Evolutionary conservation across 2,329 filamentous ascomycete species (phyloP), one percentile per base, ranked within the genome.

Genomic region (Orbilia oligospora): DNA sequence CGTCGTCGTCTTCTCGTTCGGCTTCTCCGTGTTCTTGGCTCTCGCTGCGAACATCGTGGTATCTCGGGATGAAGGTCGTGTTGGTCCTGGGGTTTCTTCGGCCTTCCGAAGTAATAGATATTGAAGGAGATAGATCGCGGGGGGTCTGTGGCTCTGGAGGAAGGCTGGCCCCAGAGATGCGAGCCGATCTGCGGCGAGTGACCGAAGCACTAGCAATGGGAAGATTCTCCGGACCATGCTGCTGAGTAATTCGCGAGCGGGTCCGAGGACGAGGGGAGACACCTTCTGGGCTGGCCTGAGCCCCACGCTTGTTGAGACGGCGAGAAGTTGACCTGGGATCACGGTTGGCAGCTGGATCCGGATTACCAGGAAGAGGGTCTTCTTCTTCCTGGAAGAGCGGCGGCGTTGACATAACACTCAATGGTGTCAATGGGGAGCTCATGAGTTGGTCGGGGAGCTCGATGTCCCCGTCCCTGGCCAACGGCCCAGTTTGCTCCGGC

Each of bases 331-430:
- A 44, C 2, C 16, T 16, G 38, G 38, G 8, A 5, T 30, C 6
- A 30, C 27, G 6, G 27, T 30, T 6, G 27, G 6, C 6, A 6
- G 6, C 6, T 30, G 3, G 27, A 30, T 30, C 27, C 27, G 2
- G 9, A 16, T 46, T 10, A 16, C 24, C 6, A 30, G 27, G 27
- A 30, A 30, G 27, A 30, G 27, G 27, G 27, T 30, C 27, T 30
- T 33, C 18, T 3, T 46, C 49, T 30, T n/a, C 30, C 3, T 49
- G 53, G 48, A 55, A 56, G n/a, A 36, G 33, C 33, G 69, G 22
- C 24, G 69, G 69, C 10, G 58, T 71, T 3, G 69, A 71, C 48
- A 65, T 24, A 12, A n/a, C 27, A 27, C 69, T 71, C 12, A 71
- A 46, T 9, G 18, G 12, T 14, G 69, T 71, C 36, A 71, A 36